phyloP scores from a whole-genome alignment of 306 rosid genomes.

The Prunus kanzakura region DNA sequence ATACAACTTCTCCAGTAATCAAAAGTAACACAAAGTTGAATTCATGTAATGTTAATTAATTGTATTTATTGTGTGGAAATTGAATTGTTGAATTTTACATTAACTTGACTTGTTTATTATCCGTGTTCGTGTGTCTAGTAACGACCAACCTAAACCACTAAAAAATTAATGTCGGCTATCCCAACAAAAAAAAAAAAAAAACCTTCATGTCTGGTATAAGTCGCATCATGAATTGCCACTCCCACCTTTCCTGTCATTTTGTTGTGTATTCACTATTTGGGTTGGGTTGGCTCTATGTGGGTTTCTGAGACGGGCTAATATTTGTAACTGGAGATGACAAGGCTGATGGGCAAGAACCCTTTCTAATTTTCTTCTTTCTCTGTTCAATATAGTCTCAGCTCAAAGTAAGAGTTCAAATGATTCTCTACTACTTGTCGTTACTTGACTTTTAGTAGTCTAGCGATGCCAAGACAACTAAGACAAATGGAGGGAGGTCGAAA shows the following conservation, averaged over 20 bases:
- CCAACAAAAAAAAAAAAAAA: too few species aligned
- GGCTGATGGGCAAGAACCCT: not conserved
- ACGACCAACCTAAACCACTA: not conserved
- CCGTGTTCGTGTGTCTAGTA: not conserved
- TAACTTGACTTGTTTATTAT: not conserved
- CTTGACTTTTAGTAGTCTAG: too few species aligned
- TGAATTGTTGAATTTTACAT: not conserved
- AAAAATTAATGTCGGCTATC: not conserved
- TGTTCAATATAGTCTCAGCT: too few species aligned
- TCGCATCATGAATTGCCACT: not conserved
- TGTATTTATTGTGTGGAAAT: not conserved
- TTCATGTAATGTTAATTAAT: too few species aligned
- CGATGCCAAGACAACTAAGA: too few species aligned
- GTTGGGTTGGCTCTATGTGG: not conserved
- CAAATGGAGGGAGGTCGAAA: too few species aligned
- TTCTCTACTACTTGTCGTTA: too few species aligned
- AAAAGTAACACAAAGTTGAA: too few species aligned
- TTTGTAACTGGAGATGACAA: not conserved
- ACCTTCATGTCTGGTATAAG: not conserved
- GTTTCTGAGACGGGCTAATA: not conserved
- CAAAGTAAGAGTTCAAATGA: too few species aligned
- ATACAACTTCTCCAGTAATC: fast-evolving
- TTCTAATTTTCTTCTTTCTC: not conserved
- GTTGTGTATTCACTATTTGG: not conserved
- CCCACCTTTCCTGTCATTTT: too few species aligned